Percentiles rank a stretch among this genome's conserved stretches.
Conservation (phyloP, 1,284 basidiomycete species). For the Meira nashicola region DNA sequence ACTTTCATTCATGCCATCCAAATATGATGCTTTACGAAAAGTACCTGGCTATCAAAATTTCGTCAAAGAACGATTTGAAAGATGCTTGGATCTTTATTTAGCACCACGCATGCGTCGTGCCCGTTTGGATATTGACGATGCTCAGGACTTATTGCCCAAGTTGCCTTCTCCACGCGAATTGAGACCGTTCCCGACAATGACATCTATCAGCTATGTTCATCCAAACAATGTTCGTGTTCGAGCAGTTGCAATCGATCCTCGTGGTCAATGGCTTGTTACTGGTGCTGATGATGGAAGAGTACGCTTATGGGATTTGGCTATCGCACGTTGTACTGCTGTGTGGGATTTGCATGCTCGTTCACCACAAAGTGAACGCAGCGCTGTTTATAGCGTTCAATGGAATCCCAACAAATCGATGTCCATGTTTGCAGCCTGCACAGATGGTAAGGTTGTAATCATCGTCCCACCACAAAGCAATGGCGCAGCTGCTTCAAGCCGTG, state of each 20-base stretch:
- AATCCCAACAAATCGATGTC: slow-evolving; percentile 79
- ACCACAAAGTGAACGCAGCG: slow-evolving; percentile 38
- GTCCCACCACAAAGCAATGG: slow-evolving; percentile 62
- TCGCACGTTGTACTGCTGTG: slow-evolving; percentile 80
- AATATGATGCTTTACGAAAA: slow-evolving; percentile 75
- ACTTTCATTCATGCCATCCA: slow-evolving; percentile 80
- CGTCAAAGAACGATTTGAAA: slow-evolving; percentile 87
- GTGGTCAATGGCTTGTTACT: slow-evolving; percentile 83
- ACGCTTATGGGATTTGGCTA: slow-evolving; percentile 86
- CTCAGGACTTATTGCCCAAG: slow-evolving; percentile 85
- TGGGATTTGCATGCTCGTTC: slow-evolving; percentile 65
- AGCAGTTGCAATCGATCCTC: slow-evolving; percentile 74
- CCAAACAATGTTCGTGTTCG: slow-evolving; percentile 65
- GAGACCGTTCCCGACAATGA: slow-evolving; percentile 87
- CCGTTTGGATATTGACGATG: slow-evolving; percentile 55
- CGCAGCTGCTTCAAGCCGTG: slow-evolving; percentile 57
- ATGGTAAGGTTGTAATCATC: slow-evolving; percentile 74
- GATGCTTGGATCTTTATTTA: slow-evolving; percentile 93
- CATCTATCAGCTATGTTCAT: slow-evolving; percentile 70
- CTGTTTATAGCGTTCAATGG: slow-evolving; percentile 83
- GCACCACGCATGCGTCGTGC: slow-evolving; percentile 71
- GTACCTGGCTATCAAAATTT: slow-evolving; percentile 89
- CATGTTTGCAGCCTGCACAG: slow-evolving; percentile 70
- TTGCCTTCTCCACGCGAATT: slow-evolving; percentile 89
- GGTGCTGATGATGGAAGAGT: slow-evolving; percentile 87